Conservation (phyloP, 306 rosid genomes). For the Urtica urens region DNA sequence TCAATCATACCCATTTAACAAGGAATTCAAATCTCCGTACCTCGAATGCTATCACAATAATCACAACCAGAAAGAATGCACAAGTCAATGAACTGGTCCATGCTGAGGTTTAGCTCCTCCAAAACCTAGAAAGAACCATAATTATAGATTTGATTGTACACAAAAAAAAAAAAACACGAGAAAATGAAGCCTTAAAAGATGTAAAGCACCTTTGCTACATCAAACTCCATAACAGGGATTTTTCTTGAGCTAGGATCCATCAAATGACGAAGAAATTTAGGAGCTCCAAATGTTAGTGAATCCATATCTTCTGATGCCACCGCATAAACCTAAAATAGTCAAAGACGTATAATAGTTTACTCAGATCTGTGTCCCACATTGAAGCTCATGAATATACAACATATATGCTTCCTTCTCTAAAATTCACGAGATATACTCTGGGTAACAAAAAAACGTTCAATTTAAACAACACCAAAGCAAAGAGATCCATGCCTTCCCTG, state of each 20-base stretch:
- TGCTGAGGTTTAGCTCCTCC: slow-evolving; percentile 71
- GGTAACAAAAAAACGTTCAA: not conserved
- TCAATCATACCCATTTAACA: not conserved
- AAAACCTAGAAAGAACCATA: slow-evolving; percentile 44
- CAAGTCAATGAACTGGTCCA: slow-evolving; percentile 93
- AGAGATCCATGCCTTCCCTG: slow-evolving; percentile 63
- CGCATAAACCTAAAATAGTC: slow-evolving; percentile 57
- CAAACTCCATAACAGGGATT: slow-evolving; percentile 95
- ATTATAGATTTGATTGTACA: slow-evolving; percentile 18
- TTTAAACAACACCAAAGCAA: slow-evolving; percentile 2
- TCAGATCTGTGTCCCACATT: not conserved
- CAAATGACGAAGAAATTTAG: slow-evolving; percentile 85
- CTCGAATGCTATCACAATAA: slow-evolving; percentile 89
- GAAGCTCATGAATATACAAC: not conserved
- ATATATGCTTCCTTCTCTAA: not conserved
- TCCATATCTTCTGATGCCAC: slow-evolving; percentile 99
- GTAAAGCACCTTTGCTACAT: slow-evolving; percentile 60
- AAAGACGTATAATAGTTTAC: not conserved
- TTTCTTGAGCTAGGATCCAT: slow-evolving; percentile 99
- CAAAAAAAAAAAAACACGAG: slow-evolving; percentile 1
- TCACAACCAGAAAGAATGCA: slow-evolving; percentile 98
- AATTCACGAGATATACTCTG: not conserved
- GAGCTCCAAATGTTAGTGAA: slow-evolving; percentile 90
- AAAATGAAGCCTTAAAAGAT: slow-evolving; percentile 7
- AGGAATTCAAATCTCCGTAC: slow-evolving; percentile 25